Evolutionary conservation across 257 asterid species (phyloP).

Genomic region (Handroanthus guayacan): DNA sequence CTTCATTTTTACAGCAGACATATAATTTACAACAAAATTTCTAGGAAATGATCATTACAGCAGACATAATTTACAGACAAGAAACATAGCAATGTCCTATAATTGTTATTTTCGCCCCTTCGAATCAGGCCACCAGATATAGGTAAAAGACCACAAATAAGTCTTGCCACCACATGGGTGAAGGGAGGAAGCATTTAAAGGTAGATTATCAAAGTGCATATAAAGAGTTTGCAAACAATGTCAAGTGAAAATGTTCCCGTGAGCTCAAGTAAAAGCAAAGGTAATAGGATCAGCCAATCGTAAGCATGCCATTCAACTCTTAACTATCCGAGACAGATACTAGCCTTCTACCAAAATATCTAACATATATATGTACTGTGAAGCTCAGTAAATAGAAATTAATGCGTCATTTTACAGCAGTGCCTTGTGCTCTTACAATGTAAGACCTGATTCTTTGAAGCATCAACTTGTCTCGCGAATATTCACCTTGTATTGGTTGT

Average conservation of each 20-base stretch:
- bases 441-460: slow-evolving; percentile 99
- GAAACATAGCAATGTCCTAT: slow-evolving; percentile 16
- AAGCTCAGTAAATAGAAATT: slow-evolving; percentile 35
- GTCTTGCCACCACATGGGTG: slow-evolving; percentile 7
- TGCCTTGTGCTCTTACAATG: slow-evolving; percentile 86
- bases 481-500: slow-evolving; percentile 95
- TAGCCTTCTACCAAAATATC: slow-evolving; percentile 11
- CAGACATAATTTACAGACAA: neutral
- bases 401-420: slow-evolving; percentile 44
- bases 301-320: neutral
- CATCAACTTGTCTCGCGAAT: slow-evolving; percentile 99
- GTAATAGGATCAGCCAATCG: slow-evolving; percentile 10
- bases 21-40: slow-evolving; percentile 1
- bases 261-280: slow-evolving; percentile 21
- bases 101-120: slow-evolving; percentile 17
- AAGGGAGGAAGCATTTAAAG: slow-evolving; percentile 12
- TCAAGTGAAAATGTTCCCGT: slow-evolving; percentile 1
- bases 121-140: slow-evolving; percentile 20
- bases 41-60: slow-evolving; percentile 12
- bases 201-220: neutral
- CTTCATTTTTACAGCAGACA: neutral
- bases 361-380: slow-evolving; percentile 18
- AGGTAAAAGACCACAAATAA: neutral
- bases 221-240: slow-evolving; percentile 13
- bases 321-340: slow-evolving; percentile 10